phyloP scores from a whole-genome alignment of 1,284 basidiomycete genomes.

The Flammula alnicola region DNA sequence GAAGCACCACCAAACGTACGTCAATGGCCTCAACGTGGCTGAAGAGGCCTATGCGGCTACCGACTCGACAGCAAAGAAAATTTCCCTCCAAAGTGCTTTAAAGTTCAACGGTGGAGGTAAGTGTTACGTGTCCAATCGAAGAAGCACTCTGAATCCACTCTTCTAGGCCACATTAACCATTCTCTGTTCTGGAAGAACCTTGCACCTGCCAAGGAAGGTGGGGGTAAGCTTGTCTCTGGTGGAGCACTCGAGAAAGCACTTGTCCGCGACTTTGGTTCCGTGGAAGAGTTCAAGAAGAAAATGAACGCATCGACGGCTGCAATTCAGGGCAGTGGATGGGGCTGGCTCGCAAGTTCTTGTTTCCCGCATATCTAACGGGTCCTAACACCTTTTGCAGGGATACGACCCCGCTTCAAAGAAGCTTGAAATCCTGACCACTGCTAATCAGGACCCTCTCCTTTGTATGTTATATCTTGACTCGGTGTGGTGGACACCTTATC shows the following conservation, averaged over 20 bases:
- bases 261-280: slow-evolving; percentile 82
- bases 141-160: background rate
- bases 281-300: slow-evolving; percentile 82
- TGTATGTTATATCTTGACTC: slow-evolving; percentile 42
- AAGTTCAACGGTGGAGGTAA: slow-evolving; percentile 68
- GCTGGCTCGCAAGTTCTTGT: slow-evolving; percentile 78
- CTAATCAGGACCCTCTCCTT: slow-evolving; percentile 96
- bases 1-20: slow-evolving; percentile 95
- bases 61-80: slow-evolving; percentile 75
- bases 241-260: slow-evolving; percentile 86
- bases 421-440: slow-evolving; percentile 89
- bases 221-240: slow-evolving; percentile 65
- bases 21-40: slow-evolving; percentile 89
- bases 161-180: slow-evolving; percentile 84
- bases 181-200: slow-evolving; percentile 99
- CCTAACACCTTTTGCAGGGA: slow-evolving; percentile 49
- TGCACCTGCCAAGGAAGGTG: slow-evolving; percentile 63
- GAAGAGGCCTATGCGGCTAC: slow-evolving; percentile 82
- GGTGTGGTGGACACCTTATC: slow-evolving; percentile 2
- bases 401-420: slow-evolving; percentile 73
- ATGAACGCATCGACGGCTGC: slow-evolving; percentile 91
- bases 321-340: slow-evolving; percentile 98
- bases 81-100: slow-evolving; percentile 61
- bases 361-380: background rate
- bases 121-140: slow-evolving; percentile 2